Base-by-base conservation (phyloP, 1,284 basidiomycete genomes). In the Naganishia albida region DNA sequence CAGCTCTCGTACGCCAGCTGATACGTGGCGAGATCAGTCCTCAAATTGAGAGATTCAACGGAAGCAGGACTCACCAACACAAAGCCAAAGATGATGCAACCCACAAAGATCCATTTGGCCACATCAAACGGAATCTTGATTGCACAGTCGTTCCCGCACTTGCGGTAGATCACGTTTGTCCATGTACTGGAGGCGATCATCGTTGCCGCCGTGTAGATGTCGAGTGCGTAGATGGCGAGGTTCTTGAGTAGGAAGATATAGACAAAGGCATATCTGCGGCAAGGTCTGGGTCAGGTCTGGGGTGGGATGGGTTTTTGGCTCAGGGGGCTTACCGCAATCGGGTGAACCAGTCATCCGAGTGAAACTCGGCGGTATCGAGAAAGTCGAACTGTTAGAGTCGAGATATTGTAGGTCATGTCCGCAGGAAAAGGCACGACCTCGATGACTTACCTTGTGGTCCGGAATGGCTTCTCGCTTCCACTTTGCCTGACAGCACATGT, bases 401-500 rank as follows among this genome's bases (percentile, higher is more conserved):
- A 20, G 10, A 30, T 40, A 55, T 34, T 26, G 12, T 38, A 43
- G 3, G 15, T 12, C 28, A 13, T 7, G 43, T 12, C 26, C 10
- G 10, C n/a, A n/a, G n/a, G n/a, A n/a, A 12, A 20, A 25, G 39
- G 8, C 43, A 46, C 34, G 28, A 39, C 18, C 15, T 30, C 6
- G 26, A 43, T 49, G 55, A 65, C 82, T 57, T 69, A 93, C 93
- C 85, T 98, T 99, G 82, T 98, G 95, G 82, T 98, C 95, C 65
- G 90, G 91, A 51, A 99, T 94, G 72, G 90, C 86, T 83, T 98
- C 95, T 76, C 95, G 86, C 83, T 99, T 98, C 94, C 93, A 97
- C 65, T 81, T 74, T 73, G 88, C 88, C 68, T 75, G 83, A 82
- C 81, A 83, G 76, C 85, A 85, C 91, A 93, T 91, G 7, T 39